Evolutionary conservation across 2,329 filamentous ascomycete species (phyloP).

Genomic region (Ophiostoma populinum): DNA sequence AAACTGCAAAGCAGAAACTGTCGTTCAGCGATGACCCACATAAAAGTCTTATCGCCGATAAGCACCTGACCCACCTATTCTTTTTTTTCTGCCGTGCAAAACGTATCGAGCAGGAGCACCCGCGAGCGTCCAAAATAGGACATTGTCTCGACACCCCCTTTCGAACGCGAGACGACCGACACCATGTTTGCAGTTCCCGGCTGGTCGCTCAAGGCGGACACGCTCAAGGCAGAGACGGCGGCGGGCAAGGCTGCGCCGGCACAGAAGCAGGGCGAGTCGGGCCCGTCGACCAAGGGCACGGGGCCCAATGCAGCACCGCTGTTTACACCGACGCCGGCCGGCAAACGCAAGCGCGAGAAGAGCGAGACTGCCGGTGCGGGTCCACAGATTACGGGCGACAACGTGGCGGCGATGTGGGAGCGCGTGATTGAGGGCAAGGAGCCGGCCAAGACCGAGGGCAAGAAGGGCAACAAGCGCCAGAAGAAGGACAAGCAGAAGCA

Average conservation of each 20-base stretch:
- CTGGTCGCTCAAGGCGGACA: constrained; percentile 64
- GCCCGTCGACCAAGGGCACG: constrained; percentile 21
- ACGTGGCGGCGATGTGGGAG: constrained; percentile 65
- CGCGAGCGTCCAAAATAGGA: no score
- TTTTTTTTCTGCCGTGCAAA: no score
- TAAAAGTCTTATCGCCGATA: no score
- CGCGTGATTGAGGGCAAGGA: constrained; percentile 56
- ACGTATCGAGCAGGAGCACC: no score
- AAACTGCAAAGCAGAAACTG: no score
- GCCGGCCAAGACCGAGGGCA: constrained; percentile 7
- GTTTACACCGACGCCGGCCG: constrained; percentile 17
- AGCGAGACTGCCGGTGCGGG: neutral
- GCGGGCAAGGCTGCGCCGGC: constrained; percentile 14
- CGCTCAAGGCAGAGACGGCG: constrained; percentile 50
- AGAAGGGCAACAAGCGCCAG: constrained; percentile 10
- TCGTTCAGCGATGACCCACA: no score
- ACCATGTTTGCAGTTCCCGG: constrained; percentile 84
- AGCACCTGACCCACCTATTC: no score
- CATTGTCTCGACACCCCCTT: no score
- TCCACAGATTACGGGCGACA: constrained; percentile 41
- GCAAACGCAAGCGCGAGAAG: constrained; percentile 37
- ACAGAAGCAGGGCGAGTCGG: constrained; percentile 9
- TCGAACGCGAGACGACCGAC: no score
- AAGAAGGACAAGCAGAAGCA: constrained; percentile 1
- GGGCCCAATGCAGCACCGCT: constrained; percentile 7